Evolutionary conservation across 495 filamentous ascomycete species (phyloP).

Genomic region (Penicillium subrubescens): DNA sequence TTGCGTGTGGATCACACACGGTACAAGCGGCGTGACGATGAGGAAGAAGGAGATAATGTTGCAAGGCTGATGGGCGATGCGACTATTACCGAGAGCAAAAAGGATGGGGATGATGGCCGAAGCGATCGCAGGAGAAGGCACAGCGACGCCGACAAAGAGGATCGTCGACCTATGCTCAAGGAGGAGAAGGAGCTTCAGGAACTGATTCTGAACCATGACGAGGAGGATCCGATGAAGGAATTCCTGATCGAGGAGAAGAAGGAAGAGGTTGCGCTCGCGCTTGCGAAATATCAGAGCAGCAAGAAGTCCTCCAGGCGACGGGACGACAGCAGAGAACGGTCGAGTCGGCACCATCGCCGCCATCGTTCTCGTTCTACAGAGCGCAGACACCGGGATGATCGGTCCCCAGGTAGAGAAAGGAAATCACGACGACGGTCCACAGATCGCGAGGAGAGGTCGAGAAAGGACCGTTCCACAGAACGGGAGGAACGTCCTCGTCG

Average conservation of each 20-base stretch:
- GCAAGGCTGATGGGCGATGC: slow-evolving; percentile 41
- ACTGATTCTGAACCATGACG: slow-evolving; percentile 78
- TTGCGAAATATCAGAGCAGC: slow-evolving; percentile 55
- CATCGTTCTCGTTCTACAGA: slow-evolving; percentile 49
- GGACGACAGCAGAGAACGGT: slow-evolving; percentile 40
- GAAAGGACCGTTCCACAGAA: slow-evolving; percentile 30
- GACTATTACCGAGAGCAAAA: slow-evolving; percentile 26
- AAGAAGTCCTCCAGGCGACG: slow-evolving; percentile 41
- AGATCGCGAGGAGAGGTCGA: slow-evolving; percentile 27
- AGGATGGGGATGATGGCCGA: slow-evolving; percentile 34
- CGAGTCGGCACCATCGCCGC: slow-evolving; percentile 57
- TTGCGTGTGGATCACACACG: slow-evolving; percentile 89
- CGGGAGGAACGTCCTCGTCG: slow-evolving; percentile 28
- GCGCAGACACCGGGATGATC: slow-evolving; percentile 37
- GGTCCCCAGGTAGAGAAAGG: slow-evolving; percentile 36
- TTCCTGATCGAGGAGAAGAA: slow-evolving; percentile 87
- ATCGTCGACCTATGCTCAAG: slow-evolving; percentile 51
- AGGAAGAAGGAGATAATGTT: slow-evolving; percentile 67
- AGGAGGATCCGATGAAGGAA: slow-evolving; percentile 97
- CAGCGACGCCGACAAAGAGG: slow-evolving; percentile 38
- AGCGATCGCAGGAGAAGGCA: slow-evolving; percentile 49
- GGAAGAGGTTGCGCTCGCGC: slow-evolving; percentile 74
- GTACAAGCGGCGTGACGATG: slow-evolving; percentile 87
- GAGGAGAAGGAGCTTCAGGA: slow-evolving; percentile 78
- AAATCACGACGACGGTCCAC: slow-evolving; percentile 32